phyloP scores from a whole-genome alignment of 495 filamentous ascomycete species.

The Hypoxylon rickii region DNA sequence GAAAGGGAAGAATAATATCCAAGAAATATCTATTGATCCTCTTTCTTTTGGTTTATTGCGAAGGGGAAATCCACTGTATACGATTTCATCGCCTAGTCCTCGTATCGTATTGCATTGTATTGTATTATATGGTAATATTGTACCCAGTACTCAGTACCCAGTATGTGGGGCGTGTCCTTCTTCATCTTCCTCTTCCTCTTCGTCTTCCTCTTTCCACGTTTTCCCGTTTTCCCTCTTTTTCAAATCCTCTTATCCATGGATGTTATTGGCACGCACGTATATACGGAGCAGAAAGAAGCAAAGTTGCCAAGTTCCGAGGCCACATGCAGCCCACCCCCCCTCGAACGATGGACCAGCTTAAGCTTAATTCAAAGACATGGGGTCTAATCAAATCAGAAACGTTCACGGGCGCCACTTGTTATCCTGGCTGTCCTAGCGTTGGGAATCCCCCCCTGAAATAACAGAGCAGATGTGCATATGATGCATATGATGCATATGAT shows the following conservation, averaged over 20 bases:
- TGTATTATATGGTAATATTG: too few relatives aligned
- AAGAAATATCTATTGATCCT: not conserved
- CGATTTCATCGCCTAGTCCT: not conserved
- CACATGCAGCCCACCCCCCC: conserved; percentile 25
- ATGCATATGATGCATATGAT: too few relatives aligned
- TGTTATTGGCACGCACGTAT: too few relatives aligned
- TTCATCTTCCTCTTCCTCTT: too few relatives aligned
- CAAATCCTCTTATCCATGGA: too few relatives aligned
- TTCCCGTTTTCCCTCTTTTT: too few relatives aligned
- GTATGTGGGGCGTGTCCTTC: too few relatives aligned
- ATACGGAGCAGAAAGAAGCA: conserved; percentile 9
- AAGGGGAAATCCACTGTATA: too few relatives aligned
- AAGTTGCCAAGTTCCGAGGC: conserved; percentile 22
- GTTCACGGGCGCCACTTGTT: conserved; percentile 17
- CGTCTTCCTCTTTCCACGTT: too few relatives aligned
- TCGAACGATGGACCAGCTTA: conserved; percentile 36
- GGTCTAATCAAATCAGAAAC: conserved; percentile 30
- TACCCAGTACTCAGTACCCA: too few relatives aligned
- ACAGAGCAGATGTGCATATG: too few relatives aligned
- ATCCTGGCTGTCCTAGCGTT: conserved; percentile 25
- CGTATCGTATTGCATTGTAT: not conserved
- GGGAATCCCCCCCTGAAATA: conserved; percentile 14
- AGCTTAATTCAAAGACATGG: conserved; percentile 39
- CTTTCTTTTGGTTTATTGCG: conserved; percentile 1
- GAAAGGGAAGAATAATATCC: not conserved